These are phyloP conservation scores for Eucalyptus cloeziana DNA, from an alignment of 345 rosid species.

Conservation along the genomic window DNA sequence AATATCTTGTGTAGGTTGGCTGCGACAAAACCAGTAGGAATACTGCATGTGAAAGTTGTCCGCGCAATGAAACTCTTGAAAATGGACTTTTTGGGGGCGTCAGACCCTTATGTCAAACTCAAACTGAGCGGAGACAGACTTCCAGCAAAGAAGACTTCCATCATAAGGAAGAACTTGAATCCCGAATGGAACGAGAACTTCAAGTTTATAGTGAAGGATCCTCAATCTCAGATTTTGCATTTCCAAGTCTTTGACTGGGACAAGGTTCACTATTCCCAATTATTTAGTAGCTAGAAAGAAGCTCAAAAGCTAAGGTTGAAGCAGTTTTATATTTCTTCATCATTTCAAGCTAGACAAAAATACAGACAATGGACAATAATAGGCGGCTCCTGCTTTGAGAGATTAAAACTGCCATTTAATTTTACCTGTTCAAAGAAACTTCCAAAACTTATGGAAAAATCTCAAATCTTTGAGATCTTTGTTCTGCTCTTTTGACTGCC, in stretches of 20 bases:
- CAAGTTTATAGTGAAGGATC: constrained; percentile 37
- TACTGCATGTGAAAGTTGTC: constrained; percentile 33
- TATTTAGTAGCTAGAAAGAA: background rate
- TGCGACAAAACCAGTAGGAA: constrained; percentile 35
- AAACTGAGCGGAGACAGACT: constrained; percentile 27
- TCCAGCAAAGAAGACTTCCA: constrained; percentile 26
- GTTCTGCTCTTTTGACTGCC: background rate
- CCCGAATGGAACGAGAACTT: constrained; percentile 50
- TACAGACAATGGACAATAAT: background rate
- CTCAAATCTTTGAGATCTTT: background rate
- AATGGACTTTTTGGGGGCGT: constrained; percentile 36
- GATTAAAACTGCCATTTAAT: background rate
- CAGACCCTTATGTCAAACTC: constrained; percentile 43
- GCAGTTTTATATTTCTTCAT: background rate
- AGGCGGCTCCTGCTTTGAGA: background rate
- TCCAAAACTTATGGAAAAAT: background rate
- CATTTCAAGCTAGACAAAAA: background rate
- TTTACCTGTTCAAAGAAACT: background rate
- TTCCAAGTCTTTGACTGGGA: constrained; percentile 43
- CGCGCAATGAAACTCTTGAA: constrained; percentile 28
- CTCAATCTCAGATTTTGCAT: constrained; percentile 23
- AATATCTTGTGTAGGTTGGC: constrained; percentile 5
- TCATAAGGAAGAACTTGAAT: constrained; percentile 31
- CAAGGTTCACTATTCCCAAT: constrained; percentile 7
- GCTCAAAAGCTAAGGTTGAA: background rate